Base-by-base conservation (phyloP, 2,329 filamentous ascomycete genomes). In the Hypoxylon sp. region DNA sequence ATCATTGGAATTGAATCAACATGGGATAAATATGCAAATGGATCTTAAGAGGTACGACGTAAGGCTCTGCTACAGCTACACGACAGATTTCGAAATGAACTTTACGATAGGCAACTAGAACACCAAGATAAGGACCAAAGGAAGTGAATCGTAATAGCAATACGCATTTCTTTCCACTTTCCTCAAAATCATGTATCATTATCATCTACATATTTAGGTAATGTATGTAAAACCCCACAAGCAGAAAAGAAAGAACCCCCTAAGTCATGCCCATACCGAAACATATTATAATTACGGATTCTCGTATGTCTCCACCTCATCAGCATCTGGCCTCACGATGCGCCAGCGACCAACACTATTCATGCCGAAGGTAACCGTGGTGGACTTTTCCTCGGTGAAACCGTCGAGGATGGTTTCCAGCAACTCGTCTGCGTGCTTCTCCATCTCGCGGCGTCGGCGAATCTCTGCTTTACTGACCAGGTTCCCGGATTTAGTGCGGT, bases 321-420 rank as follows among this genome's bases (percentile, higher is more conserved):
- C 11, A 1, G 19, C 5, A 7, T 29, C 49, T 19, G 11, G 42
- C 21, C 51, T 60, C 20, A 47, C 25, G 40, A 76, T 73, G 53
- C 75, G 68, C 74, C 73, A 77, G 29, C 75, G 66, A 2, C 73
- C 74, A 7, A 65, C 68, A 9, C 70, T 63, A 35, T 76, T 71
- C 57, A 66, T 61, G 20, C 53, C 51, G 69, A 77, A 74, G 12
- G 62, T 60, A 7, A 76, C 63, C 20, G 50, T 41, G n/a, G 20
- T 34, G 4, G 32, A 34, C n/a, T 7, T 20, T 3, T 48, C 42
- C 5, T 64, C 63, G 4, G 65, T 65, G 4, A 76, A 70, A 2
- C 70, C 73, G 2, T 73, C 67, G 4, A 76, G 36, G 0, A 75
- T 62, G 9, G 68, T 62, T 13, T 69, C 64, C 15, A 74, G 58